Conservation (phyloP, 768 basidiomycete genomes). For the Lactarius pseudohatsudake region DNA sequence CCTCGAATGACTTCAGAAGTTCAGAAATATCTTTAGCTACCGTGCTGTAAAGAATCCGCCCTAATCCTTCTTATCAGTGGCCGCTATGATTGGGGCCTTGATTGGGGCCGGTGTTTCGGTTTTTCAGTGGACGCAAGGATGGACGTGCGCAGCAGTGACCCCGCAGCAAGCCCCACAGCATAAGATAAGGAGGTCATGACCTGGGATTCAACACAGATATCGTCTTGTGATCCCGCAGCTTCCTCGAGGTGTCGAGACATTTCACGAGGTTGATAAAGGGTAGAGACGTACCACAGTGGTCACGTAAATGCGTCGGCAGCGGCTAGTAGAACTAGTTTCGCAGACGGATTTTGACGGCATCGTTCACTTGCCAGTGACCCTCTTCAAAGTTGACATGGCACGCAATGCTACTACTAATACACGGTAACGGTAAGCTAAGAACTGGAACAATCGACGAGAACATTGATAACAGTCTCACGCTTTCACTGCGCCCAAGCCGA, state of each 20-base stretch:
- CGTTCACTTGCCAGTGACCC: constrained; percentile 50
- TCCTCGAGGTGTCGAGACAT: constrained; percentile 49
- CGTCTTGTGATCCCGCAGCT: constrained; percentile 42
- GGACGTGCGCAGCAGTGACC: not conserved
- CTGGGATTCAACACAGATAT: constrained; percentile 68
- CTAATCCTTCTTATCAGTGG: too few species aligned
- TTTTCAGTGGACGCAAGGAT: not conserved
- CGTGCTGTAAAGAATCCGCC: too few species aligned
- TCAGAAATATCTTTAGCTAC: too few species aligned
- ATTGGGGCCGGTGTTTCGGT: too few species aligned
- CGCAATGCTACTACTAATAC: constrained; percentile 10
- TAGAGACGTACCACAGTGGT: not conserved
- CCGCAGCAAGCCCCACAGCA: not conserved
- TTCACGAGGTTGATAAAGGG: constrained; percentile 52
- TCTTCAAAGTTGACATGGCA: constrained; percentile 51
- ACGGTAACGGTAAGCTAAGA: constrained; percentile 14
- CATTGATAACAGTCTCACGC: not conserved
- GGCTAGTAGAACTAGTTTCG: constrained; percentile 45
- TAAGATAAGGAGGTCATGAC: constrained; percentile 72
- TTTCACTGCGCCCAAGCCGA: constrained; percentile 51
- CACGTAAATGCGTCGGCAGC: constrained; percentile 45
- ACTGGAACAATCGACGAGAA: not conserved
- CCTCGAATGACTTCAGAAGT: too few species aligned
- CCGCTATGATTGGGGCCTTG: too few species aligned
- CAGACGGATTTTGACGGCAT: constrained; percentile 78